Evolutionary conservation across 2,329 filamentous ascomycete species (phyloP), one percentile per base, ranked within the genome.

Genomic region (Monilinia vaccinii-corymbosi): DNA sequence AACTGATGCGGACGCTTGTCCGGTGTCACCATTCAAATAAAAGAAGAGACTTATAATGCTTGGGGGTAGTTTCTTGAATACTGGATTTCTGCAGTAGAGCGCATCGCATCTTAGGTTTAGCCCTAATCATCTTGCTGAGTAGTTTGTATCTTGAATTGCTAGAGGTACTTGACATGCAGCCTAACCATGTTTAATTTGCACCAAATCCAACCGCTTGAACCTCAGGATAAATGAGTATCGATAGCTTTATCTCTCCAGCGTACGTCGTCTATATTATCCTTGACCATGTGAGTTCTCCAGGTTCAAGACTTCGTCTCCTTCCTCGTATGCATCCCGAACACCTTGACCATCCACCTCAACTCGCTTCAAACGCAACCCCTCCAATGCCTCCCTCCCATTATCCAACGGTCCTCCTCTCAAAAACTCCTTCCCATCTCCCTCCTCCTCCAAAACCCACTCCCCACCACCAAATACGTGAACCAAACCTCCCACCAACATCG

Each of bases 331-430:
- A 32, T 40, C 4, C n/a, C 25, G 18, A 16, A 2, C 4, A 8
- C 25, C 31, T 28, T 45, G 9, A 10, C 18, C 13, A 32, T 28
- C 18, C 16, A 1, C 28, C n/a, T 31, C 23, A 21, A 48, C 9
- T 7, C 48, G 6, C 25, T 34, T 51, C 36, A 58, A 44, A 13
- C n/a, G 44, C 3, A 46, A 40, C 16, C 14, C 16, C 23, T 5
- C 42, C 38, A 60, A 47, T 2, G 40, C 50, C 11, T 42, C 58
- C 11, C 58, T 60, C 42, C 58, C 58, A 48, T 47, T 60, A 16
- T 47, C 32, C 25, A 60, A 42, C 11, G 50, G 18, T 1, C 18
- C 6, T 5, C 10, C 18, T 2, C 28, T 36, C 6, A 36, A 38
- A 2, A 18, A 14, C 21, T 34, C 36, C 32, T 49, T 13, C n/a